Percentiles rank a stretch among this genome's conserved stretches.
These are phyloP conservation scores for Teunomyces cretensis DNA, from an alignment of 805 yeast species.

Conservation along the genomic window DNA sequence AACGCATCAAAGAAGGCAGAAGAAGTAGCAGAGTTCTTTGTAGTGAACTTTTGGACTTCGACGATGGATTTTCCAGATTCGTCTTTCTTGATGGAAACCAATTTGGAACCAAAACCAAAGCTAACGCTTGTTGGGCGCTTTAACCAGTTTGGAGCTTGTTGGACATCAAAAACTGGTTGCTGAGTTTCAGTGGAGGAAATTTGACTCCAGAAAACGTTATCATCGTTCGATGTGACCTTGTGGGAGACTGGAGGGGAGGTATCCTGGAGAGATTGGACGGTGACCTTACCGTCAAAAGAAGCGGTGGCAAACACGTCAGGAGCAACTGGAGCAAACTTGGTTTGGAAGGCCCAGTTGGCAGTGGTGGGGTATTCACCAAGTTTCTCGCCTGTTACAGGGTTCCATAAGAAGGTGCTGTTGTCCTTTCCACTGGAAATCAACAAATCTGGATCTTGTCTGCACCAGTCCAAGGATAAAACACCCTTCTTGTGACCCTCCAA, in stretches of 20 bases:
- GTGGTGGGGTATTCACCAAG: conserved; percentile 89
- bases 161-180: conserved; percentile 67
- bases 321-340: conserved; percentile 80
- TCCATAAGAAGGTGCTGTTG: conserved; percentile 85
- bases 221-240: conserved; percentile 46
- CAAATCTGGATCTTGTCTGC: conserved; percentile 72
- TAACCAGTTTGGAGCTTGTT: conserved; percentile 91
- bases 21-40: conserved; percentile 36
- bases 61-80: conserved; percentile 42
- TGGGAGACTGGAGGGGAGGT: conserved; percentile 58
- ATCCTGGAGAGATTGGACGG: conserved; percentile 86
- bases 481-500: conserved; percentile 85
- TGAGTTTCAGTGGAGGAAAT: conserved; percentile 65
- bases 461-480: conserved; percentile 90
- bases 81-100: conserved; percentile 54
- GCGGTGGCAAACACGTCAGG: conserved; percentile 91
- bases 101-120: conserved; percentile 93
- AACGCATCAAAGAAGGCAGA: conserved; percentile 56
- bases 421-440: conserved; percentile 92
- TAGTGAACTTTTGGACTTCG: conserved; percentile 41
- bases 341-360: conserved; percentile 90
- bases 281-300: conserved; percentile 80
- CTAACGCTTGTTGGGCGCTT: conserved; percentile 68
- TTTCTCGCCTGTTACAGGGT: conserved; percentile 70
- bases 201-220: conserved; percentile 84